phyloP scores from a whole-genome alignment of 2,329 filamentous ascomycete species.

The Colletotrichum limetticola region DNA sequence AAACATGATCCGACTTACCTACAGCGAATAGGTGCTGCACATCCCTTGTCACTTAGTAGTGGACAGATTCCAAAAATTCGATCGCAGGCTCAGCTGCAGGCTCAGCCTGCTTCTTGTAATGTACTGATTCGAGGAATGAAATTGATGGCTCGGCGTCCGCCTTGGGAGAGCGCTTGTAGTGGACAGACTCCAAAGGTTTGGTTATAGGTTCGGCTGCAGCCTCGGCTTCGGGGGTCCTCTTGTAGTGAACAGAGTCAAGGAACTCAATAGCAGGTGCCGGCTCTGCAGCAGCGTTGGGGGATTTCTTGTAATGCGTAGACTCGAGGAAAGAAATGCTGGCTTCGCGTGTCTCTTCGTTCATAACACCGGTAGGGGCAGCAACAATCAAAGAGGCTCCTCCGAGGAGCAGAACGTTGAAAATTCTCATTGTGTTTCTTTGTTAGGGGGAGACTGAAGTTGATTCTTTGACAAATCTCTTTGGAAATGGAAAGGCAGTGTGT shows the following conservation, averaged over 20 bases:
- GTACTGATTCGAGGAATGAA: constrained; percentile 12
- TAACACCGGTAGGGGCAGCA: not conserved
- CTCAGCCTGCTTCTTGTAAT: constrained; percentile 10
- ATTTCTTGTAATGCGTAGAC: not conserved
- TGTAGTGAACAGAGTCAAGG: constrained; percentile 14
- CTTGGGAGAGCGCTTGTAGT: constrained; percentile 18
- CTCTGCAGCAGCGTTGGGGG: not conserved
- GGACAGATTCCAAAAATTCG: constrained; percentile 14
- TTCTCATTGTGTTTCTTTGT: not conserved
- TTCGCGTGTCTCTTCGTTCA: not conserved
- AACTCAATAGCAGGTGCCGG: not conserved
- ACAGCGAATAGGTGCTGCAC: constrained; percentile 37
- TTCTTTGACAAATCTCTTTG: not conserved
- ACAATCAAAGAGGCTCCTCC: not conserved
- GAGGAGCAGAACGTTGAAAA: not conserved
- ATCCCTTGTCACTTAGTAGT: not conserved
- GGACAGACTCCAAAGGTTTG: constrained; percentile 4
- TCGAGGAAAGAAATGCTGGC: constrained; percentile 2
- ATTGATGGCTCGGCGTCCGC: constrained; percentile 14
- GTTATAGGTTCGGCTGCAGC: constrained; percentile 8
- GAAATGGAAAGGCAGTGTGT: not conserved
- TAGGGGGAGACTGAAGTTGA: not conserved
- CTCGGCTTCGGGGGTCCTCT: constrained; percentile 5
- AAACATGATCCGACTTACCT: constrained; percentile 34
- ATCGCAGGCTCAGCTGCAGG: constrained; percentile 8